Percentiles rank a stretch among this genome's conserved stretches.
phyloP scores from a whole-genome alignment of 2,329 filamentous ascomycete species.

The Colletotrichum brevisporum region DNA sequence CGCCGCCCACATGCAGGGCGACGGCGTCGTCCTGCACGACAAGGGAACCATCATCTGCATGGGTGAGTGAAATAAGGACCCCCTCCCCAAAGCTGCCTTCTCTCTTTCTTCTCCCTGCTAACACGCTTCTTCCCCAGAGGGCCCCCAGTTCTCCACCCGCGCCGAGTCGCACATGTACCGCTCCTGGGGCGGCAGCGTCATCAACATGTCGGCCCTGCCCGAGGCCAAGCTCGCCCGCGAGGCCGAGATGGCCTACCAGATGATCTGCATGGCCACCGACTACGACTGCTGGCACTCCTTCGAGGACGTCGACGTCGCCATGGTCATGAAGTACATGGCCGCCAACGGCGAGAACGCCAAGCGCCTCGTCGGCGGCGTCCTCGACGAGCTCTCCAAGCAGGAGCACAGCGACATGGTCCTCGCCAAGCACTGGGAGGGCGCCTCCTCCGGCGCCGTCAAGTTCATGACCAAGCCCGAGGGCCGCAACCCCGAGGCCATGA shows the following conservation, averaged over 20 bases:
- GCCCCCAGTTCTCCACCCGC: constrained; percentile 97
- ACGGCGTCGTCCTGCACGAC: constrained; percentile 87
- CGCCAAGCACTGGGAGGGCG: constrained; percentile 86
- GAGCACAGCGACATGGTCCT: constrained; percentile 82
- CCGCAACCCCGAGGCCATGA: constrained; percentile 79
- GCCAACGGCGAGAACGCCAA: constrained; percentile 92
- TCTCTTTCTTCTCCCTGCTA: not conserved
- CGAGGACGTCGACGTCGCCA: constrained; percentile 91
- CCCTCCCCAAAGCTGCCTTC: not conserved
- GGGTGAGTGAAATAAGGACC: constrained; percentile 67
- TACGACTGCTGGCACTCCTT: constrained; percentile 97
- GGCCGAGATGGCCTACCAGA: constrained; percentile 96
- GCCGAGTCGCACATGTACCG: constrained; percentile 97
- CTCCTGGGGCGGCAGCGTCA: constrained; percentile 91
- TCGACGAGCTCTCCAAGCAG: constrained; percentile 86
- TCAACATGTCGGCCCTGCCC: constrained; percentile 97
- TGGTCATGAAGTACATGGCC: constrained; percentile 98
- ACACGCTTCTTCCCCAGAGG: constrained; percentile 70
- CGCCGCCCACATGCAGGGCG: constrained; percentile 81
- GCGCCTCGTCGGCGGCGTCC: constrained; percentile 85
- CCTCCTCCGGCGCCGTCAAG: constrained; percentile 81
- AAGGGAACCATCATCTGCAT: constrained; percentile 92
- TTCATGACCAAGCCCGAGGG: constrained; percentile 87
- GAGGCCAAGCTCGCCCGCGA: constrained; percentile 97
- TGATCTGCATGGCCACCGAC: constrained; percentile 99